Conservation (phyloP, 495 filamentous ascomycete genomes). For the Daldinia bambusicola region DNA sequence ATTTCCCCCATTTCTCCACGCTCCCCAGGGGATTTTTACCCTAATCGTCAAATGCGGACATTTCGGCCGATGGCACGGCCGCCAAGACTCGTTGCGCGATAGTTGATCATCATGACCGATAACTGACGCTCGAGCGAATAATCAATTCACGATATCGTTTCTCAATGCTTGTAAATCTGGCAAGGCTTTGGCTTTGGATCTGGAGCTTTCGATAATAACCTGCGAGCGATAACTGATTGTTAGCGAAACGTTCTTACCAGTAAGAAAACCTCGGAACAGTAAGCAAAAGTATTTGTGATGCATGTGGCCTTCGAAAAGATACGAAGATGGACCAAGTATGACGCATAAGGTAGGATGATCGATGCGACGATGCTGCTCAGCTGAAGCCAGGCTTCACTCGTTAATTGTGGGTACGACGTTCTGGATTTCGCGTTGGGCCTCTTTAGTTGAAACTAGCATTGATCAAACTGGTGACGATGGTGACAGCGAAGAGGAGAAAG, state of each 20-base stretch:
- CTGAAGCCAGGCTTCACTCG: background rate
- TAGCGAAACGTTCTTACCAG: background rate
- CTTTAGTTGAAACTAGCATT: background rate
- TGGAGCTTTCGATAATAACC: background rate
- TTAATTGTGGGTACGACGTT: background rate
- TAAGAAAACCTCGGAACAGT: conserved; percentile 17
- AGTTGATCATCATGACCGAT: conserved; percentile 4
- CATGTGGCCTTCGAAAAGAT: background rate
- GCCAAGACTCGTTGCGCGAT: conserved; percentile 1
- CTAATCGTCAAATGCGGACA: conserved; percentile 16
- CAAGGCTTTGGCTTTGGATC: background rate
- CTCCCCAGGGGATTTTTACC: conserved; percentile 12
- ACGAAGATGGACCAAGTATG: conserved; percentile 7
- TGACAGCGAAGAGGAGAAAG: background rate
- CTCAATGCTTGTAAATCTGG: background rate
- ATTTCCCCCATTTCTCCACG: background rate
- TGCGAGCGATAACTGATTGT: background rate
- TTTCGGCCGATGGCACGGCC: conserved; percentile 7
- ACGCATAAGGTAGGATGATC: conserved; percentile 10
- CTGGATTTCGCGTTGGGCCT: background rate
- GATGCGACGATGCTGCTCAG: conserved; percentile 5
- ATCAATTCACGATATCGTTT: conserved; percentile 11
- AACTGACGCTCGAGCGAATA: conserved; percentile 4
- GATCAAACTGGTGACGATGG: conserved; percentile 15
- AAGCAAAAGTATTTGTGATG: conserved; percentile 18